A percentile compares a stretch with the other conserved stretches of the same genome.
Conservation (phyloP, 768 basidiomycete genomes). For the Leccinum arenicola region DNA sequence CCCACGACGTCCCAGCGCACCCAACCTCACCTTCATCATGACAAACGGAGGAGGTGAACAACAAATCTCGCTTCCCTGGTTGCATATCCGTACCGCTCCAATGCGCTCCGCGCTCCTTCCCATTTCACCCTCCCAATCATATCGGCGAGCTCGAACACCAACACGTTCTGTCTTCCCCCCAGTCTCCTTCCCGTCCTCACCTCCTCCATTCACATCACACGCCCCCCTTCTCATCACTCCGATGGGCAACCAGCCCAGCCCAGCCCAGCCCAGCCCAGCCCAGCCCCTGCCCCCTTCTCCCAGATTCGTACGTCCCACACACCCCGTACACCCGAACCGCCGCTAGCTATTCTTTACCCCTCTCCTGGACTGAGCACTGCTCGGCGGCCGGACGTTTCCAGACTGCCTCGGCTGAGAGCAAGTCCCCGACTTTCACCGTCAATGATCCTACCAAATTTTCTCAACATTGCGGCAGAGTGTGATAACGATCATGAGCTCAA, state of each 20-base stretch:
- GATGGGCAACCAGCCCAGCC: slow-evolving; percentile 33
- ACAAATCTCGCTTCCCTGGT: slow-evolving; percentile 47
- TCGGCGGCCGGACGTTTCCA: too few relatives aligned
- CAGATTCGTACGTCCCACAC: slow-evolving; percentile 27
- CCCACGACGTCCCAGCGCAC: slow-evolving; percentile 56
- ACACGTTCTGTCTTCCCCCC: too few relatives aligned
- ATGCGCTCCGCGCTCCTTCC: slow-evolving; percentile 60
- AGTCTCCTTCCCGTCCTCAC: slow-evolving; percentile 47
- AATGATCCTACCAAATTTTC: slow-evolving; percentile 85
- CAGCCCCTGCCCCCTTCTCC: slow-evolving; percentile 36
- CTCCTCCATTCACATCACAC: slow-evolving; percentile 60
- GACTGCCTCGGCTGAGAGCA: slow-evolving; percentile 32
- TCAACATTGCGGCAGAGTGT: slow-evolving; percentile 92
- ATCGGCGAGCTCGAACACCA: slow-evolving; percentile 17
- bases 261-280: slow-evolving; percentile 18
- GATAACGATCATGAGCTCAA: slow-evolving; percentile 76
- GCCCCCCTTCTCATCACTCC: slow-evolving; percentile 48
- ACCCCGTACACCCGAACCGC: slow-evolving; percentile 39
- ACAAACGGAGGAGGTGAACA: slow-evolving; percentile 50
- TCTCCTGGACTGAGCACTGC: slow-evolving; percentile 51
- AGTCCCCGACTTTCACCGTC: slow-evolving; percentile 71
- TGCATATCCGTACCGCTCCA: slow-evolving; percentile 59
- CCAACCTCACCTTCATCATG: slow-evolving; percentile 43
- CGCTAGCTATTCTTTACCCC: slow-evolving; percentile 25
- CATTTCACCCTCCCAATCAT: slow-evolving; percentile 32